Evolutionary conservation across 805 yeast genomes (phyloP), one percentile per base, ranked within the genome.

Genomic region (Candida sphagnicola): DNA sequence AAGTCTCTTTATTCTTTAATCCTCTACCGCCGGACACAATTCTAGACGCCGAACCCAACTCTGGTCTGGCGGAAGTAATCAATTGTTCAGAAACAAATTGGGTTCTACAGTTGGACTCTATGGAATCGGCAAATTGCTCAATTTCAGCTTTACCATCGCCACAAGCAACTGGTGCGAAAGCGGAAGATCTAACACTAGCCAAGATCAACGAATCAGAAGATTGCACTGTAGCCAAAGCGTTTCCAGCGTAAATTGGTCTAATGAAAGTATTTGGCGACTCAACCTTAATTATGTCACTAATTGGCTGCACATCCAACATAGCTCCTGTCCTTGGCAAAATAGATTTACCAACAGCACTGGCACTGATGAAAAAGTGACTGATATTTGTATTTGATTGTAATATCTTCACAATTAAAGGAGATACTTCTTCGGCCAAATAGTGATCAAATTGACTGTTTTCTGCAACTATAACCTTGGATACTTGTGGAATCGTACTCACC

Each of bases 11-110:
- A 62, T 80, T 80, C 61, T 90, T 88, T 50, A 91, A 77, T 28
- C 96, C 98, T 53, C 96, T 80, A 31, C 99, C 99, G 29, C 99
- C 99, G 18, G 96, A 71, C 19, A 91, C 86, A 25, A 91, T 93
- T 21, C 67, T 70, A 40, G 78, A 62, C 5, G 99, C 96, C 15
- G 95, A 77, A 5, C 85, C 83, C 42, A 91, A 75, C 48, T 93
- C 98, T 34, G 98, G 97, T 57, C 96, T 82, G 54, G 85, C 95
- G 35, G 85, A 78, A 48, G 81, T 74, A 36, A 82, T 68, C 36
- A 93, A 64, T 46, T 82, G 76, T 61, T 87, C 95, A 33, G 85
- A 75, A 21, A 85, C 84, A 74, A 89, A 90, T 46, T 77, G 75
- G 4, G 80, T 66, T 37, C 70, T 50, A 45, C 59, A 59, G 11